Base-by-base conservation (phyloP, 192 early-diverging fungal species). In the Mortierella hygrophila region DNA sequence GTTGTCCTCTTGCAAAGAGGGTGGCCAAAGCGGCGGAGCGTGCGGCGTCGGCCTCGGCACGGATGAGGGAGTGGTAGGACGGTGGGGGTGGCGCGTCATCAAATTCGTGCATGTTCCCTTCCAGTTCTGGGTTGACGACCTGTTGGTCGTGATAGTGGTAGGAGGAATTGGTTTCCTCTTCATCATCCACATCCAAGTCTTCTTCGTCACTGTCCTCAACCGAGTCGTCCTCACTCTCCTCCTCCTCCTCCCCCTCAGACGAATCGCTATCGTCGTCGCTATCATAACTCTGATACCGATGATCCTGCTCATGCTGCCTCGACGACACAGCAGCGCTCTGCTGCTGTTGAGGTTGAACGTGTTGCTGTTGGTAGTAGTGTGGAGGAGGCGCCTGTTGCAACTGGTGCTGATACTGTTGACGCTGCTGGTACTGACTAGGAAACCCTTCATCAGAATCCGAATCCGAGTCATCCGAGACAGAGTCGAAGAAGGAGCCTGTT, bases 11-110 rank as follows among this genome's bases (percentile, higher is more conserved):
- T 20, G 44, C 41, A 65, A 9, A 65, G 10, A 65, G n/a, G 10
- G 60, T 32, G 29, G 60, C 60, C 60, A 65, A 65, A 65, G 60
- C 60, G 60, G 60, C 47, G 46, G 73, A 75, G 52, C 35, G 49
- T 9, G 18, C 41, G 35, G 70, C 40, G 16, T 38, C 35, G 6
- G 60, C 10, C 10, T 60, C 70, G 3, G 63, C 44, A 23, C 60
- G 82, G 26, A 72, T 65, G 3, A 76, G 57, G 20, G 83, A 79
- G 16, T 85, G 83, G 57, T 85, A 86, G 7, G 84, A 74, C 18
- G 84, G 84, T 15, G 84, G 84, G 0, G 84, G 79, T 0, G 84
- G 79, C 4, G 65, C 75, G n/a, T 86, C 79, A 10, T 86, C 84
- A 40, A 78, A 81, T 42, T 32, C 49, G 37, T 77, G 84, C 11